Base-by-base conservation (phyloP, 306 rosid genomes). In the Cucumis hystrix region DNA sequence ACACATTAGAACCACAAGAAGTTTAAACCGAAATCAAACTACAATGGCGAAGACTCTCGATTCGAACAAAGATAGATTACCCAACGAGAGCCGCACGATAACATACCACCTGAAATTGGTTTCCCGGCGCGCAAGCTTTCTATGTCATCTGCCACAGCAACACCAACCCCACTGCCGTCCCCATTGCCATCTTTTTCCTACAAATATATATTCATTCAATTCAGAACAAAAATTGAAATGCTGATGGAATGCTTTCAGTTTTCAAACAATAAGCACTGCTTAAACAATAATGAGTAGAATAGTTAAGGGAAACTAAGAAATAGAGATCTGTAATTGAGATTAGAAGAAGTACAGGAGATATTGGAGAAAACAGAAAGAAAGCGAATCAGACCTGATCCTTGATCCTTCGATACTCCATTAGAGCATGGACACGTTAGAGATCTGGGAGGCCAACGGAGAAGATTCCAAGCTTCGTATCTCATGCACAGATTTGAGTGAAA, bases 341-440 rank as follows among this genome's bases (percentile, higher is more conserved):
- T 35, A 35, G 9, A 62, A 16, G 2, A 8, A n/a, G 10, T 49
- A 30, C 23, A 41, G 52, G 8, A 23, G 17, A 39, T 49, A 41
- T 63, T 28, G 70, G 21, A 37, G 21, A 69, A 62, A 12, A 18
- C 28, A 58, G 54, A 51, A 25, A 45, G 54, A 54, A 17, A 20
- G 58, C 4, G 40, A 21, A 28, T 3, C 76, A 47, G 75, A 87
- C 98, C 92, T 91, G 87, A 61, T 86, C 91, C 81, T 91, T 92
- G 85, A 90, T 87, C 85, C 91, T 92, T 77, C 94, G 76, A 84
- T 92, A 92, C 87, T 92, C 98, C 96, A 92, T 92, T 79, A 39
- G 43, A 21, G 60, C 54, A 72, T 63, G 75, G 25, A 14, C 59
- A 74, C 17, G n/a, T 78, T 33, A 54, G 75, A 81, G 75, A 79